phyloP scores from a whole-genome alignment of 495 filamentous ascomycete genomes.

The Lasiosphaeriaceae sp. region DNA sequence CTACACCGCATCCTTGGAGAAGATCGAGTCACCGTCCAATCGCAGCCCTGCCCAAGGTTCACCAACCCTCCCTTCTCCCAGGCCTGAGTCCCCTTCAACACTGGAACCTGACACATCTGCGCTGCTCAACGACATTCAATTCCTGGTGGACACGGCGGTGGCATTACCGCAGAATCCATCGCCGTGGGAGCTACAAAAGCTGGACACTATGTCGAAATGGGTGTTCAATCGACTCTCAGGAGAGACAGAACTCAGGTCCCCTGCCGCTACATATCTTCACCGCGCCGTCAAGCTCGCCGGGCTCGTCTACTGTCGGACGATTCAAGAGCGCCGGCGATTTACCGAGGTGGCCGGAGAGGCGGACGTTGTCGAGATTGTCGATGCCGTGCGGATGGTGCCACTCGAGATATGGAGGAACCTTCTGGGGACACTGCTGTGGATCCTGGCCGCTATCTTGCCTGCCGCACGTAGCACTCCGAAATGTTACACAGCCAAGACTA shows the following conservation, averaged over 20 bases:
- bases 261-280: background rate
- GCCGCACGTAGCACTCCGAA: background rate
- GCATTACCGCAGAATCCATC: slow-evolving; percentile 2
- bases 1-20: background rate
- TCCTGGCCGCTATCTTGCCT: slow-evolving; percentile 3
- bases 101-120: slow-evolving; percentile 3
- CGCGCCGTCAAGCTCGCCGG: slow-evolving; percentile 4
- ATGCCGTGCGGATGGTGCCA: slow-evolving; percentile 3
- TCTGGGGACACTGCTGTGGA: slow-evolving; percentile 1
- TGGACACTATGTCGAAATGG: slow-evolving; percentile 11
- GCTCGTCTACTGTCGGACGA: slow-evolving; percentile 13
- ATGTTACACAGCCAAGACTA: background rate
- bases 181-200: slow-evolving; percentile 5
- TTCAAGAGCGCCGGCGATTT: slow-evolving; percentile 1
- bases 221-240: slow-evolving; percentile 7
- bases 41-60: background rate
- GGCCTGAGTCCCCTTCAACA: background rate
- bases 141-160: slow-evolving; percentile 13
- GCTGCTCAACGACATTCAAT: slow-evolving; percentile 13
- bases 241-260: background rate
- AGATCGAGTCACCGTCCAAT: background rate
- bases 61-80: background rate
- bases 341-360: background rate
- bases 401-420: slow-evolving; percentile 4
- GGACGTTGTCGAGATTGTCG: background rate